Percentiles rank a stretch among this genome's conserved stretches.
phyloP scores from a whole-genome alignment of 331 rosid species.

The Arachis monticola region DNA sequence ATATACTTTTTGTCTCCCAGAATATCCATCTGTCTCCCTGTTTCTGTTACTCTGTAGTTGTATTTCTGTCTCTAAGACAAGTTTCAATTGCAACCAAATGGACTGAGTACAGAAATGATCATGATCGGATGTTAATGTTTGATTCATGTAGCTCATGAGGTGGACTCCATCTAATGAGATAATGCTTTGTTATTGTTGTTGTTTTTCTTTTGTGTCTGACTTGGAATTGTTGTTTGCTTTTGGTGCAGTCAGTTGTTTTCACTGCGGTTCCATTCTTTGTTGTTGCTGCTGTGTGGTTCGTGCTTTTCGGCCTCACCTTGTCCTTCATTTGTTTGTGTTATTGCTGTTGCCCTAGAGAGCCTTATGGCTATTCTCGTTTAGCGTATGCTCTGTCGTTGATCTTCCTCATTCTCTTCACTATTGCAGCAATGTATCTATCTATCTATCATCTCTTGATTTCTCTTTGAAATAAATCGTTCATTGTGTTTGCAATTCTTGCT shows the following conservation, averaged over 20 bases:
- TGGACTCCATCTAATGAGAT: too few species aligned
- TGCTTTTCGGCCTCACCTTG: constrained; percentile 50
- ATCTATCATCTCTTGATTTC: background rate
- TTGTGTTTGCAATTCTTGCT: constrained; percentile 16
- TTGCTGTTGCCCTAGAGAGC: constrained; percentile 58
- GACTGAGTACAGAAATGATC: too few species aligned
- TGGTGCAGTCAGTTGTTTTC: constrained; percentile 69
- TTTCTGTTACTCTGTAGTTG: too few species aligned
- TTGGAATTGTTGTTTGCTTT: constrained; percentile 29
- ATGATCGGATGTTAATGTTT: too few species aligned
- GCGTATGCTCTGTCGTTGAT: constrained; percentile 61
- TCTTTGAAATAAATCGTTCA: background rate
- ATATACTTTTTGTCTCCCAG: too few species aligned
- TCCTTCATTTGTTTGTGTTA: constrained; percentile 50
- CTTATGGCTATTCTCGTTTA: constrained; percentile 55
- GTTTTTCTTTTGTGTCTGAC: constrained; percentile 12
- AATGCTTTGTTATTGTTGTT: background rate
- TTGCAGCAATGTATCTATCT: constrained; percentile 61
- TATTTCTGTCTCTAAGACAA: too few species aligned
- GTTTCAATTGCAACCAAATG: too few species aligned
- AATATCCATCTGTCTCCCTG: too few species aligned
- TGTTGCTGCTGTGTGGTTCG: constrained; percentile 60
- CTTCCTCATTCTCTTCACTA: constrained; percentile 59
- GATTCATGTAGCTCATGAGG: too few species aligned
- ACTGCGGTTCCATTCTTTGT: constrained; percentile 70